A percentile compares a stretch with the other conserved stretches of the same genome.
phyloP scores from a whole-genome alignment of 23 red algal species.

The Gracilaria gracilis region DNA sequence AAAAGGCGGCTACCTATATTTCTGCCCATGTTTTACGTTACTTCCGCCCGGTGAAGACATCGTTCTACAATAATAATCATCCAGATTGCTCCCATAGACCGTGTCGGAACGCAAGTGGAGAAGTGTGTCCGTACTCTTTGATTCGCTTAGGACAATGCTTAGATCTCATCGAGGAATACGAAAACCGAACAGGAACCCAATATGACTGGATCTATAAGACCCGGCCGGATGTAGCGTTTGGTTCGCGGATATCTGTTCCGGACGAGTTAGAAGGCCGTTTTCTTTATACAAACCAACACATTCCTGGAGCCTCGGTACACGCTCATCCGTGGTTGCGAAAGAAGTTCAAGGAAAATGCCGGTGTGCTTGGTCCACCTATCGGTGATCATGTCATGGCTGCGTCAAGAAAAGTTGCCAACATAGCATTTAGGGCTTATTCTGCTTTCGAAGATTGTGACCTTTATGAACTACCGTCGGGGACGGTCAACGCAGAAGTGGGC shows the following conservation, averaged over 20 bases:
- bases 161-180: slow-evolving; percentile 6
- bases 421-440: background rate
- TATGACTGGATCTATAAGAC: slow-evolving; percentile 63
- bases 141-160: slow-evolving; percentile 30
- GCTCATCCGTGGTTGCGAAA: slow-evolving; percentile 29
- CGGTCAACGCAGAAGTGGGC: slow-evolving; percentile 32
- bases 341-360: slow-evolving; percentile 27
- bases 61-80: slow-evolving; percentile 16
- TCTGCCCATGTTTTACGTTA: background rate
- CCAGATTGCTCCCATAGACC: background rate
- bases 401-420: background rate
- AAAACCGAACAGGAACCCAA: background rate
- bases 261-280: background rate
- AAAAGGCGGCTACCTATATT: background rate
- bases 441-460: slow-evolving; percentile 38
- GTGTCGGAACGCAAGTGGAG: background rate
- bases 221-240: slow-evolving; percentile 49
- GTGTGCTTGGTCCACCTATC: background rate
- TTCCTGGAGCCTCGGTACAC: slow-evolving; percentile 39
- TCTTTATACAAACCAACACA: slow-evolving; percentile 52
- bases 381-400: slow-evolving; percentile 47
- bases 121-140: slow-evolving; percentile 8
- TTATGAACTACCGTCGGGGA: slow-evolving; percentile 25
- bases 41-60: slow-evolving; percentile 21
- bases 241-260: slow-evolving; percentile 11